These are phyloP conservation scores for Sporisorium exsertum DNA, from an alignment of 1,284 basidiomycete genomes.

Conservation along the genomic window DNA sequence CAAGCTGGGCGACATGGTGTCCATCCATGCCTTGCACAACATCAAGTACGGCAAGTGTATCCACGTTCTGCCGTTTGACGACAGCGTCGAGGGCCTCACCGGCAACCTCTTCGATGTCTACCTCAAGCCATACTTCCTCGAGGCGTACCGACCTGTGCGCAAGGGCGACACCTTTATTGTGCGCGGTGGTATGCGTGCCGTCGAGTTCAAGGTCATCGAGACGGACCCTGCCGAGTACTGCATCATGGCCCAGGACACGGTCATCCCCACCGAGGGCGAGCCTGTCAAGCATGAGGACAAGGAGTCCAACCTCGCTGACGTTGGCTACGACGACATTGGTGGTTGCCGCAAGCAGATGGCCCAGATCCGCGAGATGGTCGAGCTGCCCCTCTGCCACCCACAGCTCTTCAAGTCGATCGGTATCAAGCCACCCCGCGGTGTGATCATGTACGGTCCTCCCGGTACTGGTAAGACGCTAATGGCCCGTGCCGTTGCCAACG, in stretches of 20 bases:
- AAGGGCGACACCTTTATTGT: conserved; percentile 99
- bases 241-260: conserved; percentile 96
- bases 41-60: conserved; percentile 99
- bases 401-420: conserved; percentile 99
- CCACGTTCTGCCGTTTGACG: conserved; percentile 96
- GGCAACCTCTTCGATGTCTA: conserved; percentile 99
- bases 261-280: conserved; percentile 97
- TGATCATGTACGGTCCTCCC: conserved; percentile 69
- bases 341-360: conserved; percentile 99
- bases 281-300: conserved; percentile 99
- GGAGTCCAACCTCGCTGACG: conserved; percentile 94
- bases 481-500: conserved; percentile 98
- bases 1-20: conserved; percentile 95
- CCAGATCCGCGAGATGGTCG: conserved; percentile 98
- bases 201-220: conserved; percentile 98
- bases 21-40: conserved; percentile 93
- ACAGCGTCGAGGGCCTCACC: conserved; percentile 94
- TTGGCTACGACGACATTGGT: conserved; percentile 99
- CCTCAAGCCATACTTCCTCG: conserved; percentile 99
- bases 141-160: conserved; percentile 92
- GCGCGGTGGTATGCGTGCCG: conserved; percentile 79
- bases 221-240: conserved; percentile 91
- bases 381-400: conserved; percentile 95
- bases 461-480: conserved; percentile 74
- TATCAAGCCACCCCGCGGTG: conserved; percentile 93